Conservation (phyloP, 176 grass and related monocot genomes). For the Juncus effusus region DNA sequence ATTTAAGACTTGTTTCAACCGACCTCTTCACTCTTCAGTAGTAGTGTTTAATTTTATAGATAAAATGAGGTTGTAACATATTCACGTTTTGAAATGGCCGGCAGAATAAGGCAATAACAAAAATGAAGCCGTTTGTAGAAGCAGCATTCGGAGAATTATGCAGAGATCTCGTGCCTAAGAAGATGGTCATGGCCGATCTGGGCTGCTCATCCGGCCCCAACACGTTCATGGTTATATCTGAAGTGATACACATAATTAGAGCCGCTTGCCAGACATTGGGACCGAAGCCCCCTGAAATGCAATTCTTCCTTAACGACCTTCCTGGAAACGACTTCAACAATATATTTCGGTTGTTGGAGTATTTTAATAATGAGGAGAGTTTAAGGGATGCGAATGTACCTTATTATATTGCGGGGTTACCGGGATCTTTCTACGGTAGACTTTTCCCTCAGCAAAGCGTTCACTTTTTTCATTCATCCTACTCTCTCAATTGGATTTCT, state of each 20-base stretch:
- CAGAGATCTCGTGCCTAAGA: slow-evolving; percentile 13
- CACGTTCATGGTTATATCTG: slow-evolving; percentile 41
- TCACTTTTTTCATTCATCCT: slow-evolving; percentile 33
- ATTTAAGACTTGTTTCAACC: too few relatives aligned
- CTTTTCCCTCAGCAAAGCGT: not conserved
- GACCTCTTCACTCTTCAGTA: too few relatives aligned
- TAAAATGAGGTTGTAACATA: not conserved
- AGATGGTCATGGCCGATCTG: slow-evolving; percentile 45
- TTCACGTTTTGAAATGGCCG: not conserved
- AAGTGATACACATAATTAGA: slow-evolving; percentile 31
- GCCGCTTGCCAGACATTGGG: not conserved
- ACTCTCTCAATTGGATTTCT: slow-evolving; percentile 61
- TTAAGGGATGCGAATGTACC: not conserved
- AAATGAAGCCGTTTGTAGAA: slow-evolving; percentile 35
- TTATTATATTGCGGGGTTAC: not conserved
- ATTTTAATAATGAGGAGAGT: not conserved
- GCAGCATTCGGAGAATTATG: slow-evolving; percentile 27
- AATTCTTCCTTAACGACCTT: slow-evolving; percentile 75
- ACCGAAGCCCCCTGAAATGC: slow-evolving; percentile 18
- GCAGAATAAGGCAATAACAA: slow-evolving; percentile 32
- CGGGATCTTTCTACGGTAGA: not conserved
- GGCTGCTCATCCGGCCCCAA: slow-evolving; percentile 69
- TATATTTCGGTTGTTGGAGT: slow-evolving; percentile 41
- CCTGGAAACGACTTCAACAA: slow-evolving; percentile 63
- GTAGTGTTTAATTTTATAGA: too few relatives aligned